phyloP scores from a whole-genome alignment of 371 early-diverging fungal genomes.

The Actinomortierella wolfii region DNA sequence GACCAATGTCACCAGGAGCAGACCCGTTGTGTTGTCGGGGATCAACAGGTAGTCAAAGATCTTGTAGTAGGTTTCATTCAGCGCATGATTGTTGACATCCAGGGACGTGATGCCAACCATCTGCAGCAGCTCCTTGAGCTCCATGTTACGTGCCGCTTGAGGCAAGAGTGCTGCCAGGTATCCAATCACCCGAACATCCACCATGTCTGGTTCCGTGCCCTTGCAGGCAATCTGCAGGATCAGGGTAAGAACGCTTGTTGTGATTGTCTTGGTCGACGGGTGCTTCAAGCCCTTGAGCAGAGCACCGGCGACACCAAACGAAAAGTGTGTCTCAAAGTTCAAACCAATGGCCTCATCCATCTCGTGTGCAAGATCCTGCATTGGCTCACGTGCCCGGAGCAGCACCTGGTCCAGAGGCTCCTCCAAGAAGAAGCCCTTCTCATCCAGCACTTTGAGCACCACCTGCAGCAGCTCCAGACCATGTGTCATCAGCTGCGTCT shows the following conservation, averaged over 20 bases:
- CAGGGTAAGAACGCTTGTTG: slow-evolving; percentile 71
- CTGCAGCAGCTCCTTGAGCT: slow-evolving; percentile 64
- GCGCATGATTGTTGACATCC: slow-evolving; percentile 50
- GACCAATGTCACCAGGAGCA: slow-evolving; percentile 77
- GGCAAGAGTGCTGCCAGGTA: slow-evolving; percentile 79
- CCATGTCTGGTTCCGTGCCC: slow-evolving; percentile 52
- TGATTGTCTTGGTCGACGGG: slow-evolving; percentile 71
- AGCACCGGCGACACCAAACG: slow-evolving; percentile 83
- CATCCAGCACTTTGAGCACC: slow-evolving; percentile 76
- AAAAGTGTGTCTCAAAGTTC: slow-evolving; percentile 85
- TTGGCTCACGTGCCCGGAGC: slow-evolving; percentile 72
- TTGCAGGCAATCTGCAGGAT: slow-evolving; percentile 76
- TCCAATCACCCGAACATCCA: slow-evolving; percentile 70
- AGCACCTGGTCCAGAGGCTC: slow-evolving; percentile 70
- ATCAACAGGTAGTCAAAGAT: slow-evolving; percentile 71
- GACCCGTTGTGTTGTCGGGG: slow-evolving; percentile 70
- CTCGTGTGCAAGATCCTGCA: slow-evolving; percentile 68
- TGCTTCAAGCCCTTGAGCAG: slow-evolving; percentile 85
- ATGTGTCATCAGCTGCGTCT: slow-evolving; percentile 74
- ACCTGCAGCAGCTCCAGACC: slow-evolving; percentile 75
- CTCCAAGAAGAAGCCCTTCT: slow-evolving; percentile 71
- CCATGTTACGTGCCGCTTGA: slow-evolving; percentile 65
- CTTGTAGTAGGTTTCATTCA: slow-evolving; percentile 60
- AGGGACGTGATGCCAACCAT: slow-evolving; percentile 59
- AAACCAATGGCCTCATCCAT: slow-evolving; percentile 79